These are phyloP conservation scores for Graphilbum fragrans DNA, from an alignment of 2,329 filamentous ascomycete species.

Conservation along the genomic window DNA sequence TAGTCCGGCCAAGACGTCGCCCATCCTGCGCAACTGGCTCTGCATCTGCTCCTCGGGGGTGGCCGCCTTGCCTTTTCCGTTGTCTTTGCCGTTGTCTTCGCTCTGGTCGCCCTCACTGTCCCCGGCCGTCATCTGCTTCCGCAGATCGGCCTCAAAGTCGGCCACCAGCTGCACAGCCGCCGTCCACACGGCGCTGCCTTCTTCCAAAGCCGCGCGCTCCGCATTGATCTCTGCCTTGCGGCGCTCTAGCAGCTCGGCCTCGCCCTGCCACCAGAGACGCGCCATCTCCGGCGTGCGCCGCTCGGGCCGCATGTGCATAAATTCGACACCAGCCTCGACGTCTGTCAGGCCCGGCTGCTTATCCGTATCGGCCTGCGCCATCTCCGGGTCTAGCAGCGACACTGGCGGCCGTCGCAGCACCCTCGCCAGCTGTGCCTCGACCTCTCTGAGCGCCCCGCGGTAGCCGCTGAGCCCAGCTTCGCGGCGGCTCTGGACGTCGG, in stretches of 20 bases:
- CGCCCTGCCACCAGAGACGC: slow-evolving; percentile 56
- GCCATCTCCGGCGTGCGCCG: slow-evolving; percentile 60
- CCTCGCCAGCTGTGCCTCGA: slow-evolving; percentile 48
- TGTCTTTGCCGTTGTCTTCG: slow-evolving; percentile 3
- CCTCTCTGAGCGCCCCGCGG: slow-evolving; percentile 50
- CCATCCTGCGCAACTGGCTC: slow-evolving; percentile 43
- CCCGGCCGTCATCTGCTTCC: slow-evolving; percentile 33
- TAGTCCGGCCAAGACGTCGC: slow-evolving; percentile 40
- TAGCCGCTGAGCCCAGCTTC: slow-evolving; percentile 66
- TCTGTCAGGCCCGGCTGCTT: slow-evolving; percentile 12
- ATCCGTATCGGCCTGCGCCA: slow-evolving; percentile 11
- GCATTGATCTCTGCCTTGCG: slow-evolving; percentile 43
- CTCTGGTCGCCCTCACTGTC: slow-evolving; percentile 4
- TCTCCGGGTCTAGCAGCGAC: slow-evolving; percentile 36
- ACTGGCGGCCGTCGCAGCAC: slow-evolving; percentile 48
- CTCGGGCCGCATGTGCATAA: slow-evolving; percentile 48
- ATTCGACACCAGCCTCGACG: slow-evolving; percentile 31
- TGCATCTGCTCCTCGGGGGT: slow-evolving; percentile 11
- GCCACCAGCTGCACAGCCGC: slow-evolving; percentile 46
- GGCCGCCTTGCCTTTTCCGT: slow-evolving; percentile 16
- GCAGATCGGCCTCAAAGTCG: slow-evolving; percentile 52
- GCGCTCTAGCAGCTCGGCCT: slow-evolving; percentile 42
- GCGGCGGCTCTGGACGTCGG: slow-evolving; percentile 49
- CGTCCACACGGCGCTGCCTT: slow-evolving; percentile 56
- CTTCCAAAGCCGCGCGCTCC: slow-evolving; percentile 53